Percentiles rank a stretch among this genome's conserved stretches.
Evolutionary conservation across 805 yeast species (phyloP).

Genomic region (Candida hungchunana): DNA sequence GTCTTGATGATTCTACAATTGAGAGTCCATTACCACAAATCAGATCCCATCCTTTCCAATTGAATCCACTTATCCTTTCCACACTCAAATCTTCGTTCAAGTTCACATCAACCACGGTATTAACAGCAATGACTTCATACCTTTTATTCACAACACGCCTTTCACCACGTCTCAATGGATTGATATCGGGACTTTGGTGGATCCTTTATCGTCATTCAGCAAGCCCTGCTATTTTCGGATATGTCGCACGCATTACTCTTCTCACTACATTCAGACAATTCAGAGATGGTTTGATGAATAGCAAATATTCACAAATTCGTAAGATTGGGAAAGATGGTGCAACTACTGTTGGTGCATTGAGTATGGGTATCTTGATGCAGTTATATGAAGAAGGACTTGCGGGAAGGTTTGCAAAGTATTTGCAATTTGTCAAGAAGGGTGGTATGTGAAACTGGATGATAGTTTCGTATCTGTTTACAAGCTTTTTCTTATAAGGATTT

Average conservation of each 20-base stretch:
- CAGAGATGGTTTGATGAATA: constrained; percentile 5
- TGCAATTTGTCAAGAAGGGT: constrained; percentile 7
- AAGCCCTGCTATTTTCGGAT: constrained; percentile 1
- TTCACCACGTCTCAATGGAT: constrained; percentile 11
- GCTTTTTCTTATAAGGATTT: no score
- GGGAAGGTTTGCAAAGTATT: constrained; percentile 7
- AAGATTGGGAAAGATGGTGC: constrained; percentile 2
- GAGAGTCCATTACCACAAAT: not conserved
- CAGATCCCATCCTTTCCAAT: not conserved
- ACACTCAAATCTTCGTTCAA: constrained; percentile 1
- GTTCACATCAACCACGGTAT: constrained; percentile 1
- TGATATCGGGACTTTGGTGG: constrained; percentile 18
- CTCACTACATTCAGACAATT: constrained; percentile 9
- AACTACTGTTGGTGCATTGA: constrained; percentile 7
- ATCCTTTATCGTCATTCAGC: constrained; percentile 6
- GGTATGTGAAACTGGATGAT: no score
- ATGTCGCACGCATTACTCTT: constrained; percentile 10
- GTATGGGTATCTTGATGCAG: constrained; percentile 5
- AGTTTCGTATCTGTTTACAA: no score
- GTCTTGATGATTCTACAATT: constrained; percentile 1
- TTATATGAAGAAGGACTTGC: constrained; percentile 4
- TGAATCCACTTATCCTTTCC: not conserved
- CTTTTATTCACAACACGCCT: constrained; percentile 9
- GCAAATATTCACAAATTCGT: not conserved
- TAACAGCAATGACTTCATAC: constrained; percentile 8